Conservation (phyloP, 768 basidiomycete genomes). For the Suillus weaverae region DNA sequence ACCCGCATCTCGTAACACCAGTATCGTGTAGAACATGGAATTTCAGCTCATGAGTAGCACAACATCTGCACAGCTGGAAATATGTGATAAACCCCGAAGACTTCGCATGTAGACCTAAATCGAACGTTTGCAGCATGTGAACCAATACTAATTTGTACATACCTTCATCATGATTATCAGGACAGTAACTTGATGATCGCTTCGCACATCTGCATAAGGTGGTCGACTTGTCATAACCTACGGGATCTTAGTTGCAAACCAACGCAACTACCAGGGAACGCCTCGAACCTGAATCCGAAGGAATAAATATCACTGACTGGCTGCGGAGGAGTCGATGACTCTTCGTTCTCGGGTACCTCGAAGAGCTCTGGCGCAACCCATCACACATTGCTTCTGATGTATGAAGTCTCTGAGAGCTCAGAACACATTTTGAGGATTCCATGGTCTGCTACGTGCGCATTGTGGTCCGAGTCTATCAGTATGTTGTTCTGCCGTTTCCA, state of each 20-base stretch:
- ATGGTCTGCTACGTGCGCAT: slow-evolving; percentile 37
- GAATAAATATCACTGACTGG: slow-evolving; percentile 25
- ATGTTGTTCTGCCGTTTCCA: slow-evolving; percentile 32
- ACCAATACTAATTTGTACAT: background rate
- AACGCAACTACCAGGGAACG: background rate
- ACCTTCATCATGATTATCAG: slow-evolving; percentile 12
- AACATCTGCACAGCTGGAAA: background rate
- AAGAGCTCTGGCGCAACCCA: slow-evolving; percentile 47
- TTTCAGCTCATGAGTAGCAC: background rate
- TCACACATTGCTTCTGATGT: slow-evolving; percentile 29
- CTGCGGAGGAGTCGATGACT: background rate
- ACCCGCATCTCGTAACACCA: too few relatives aligned
- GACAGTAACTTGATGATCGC: slow-evolving; percentile 25
- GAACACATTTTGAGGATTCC: slow-evolving; percentile 34
- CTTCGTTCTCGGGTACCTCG: slow-evolving; percentile 18
- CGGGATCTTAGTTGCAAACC: background rate
- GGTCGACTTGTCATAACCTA: slow-evolving; percentile 26
- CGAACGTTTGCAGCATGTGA: background rate
- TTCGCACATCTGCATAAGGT: slow-evolving; percentile 23
- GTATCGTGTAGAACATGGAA: background rate
- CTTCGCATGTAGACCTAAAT: background rate
- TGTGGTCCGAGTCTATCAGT: slow-evolving; percentile 32
- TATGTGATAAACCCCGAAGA: background rate
- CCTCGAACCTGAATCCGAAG: slow-evolving; percentile 29
- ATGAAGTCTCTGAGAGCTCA: slow-evolving; percentile 21